Conservation (phyloP, 768 basidiomycete genomes). For the Boletellus ananiceps region DNA sequence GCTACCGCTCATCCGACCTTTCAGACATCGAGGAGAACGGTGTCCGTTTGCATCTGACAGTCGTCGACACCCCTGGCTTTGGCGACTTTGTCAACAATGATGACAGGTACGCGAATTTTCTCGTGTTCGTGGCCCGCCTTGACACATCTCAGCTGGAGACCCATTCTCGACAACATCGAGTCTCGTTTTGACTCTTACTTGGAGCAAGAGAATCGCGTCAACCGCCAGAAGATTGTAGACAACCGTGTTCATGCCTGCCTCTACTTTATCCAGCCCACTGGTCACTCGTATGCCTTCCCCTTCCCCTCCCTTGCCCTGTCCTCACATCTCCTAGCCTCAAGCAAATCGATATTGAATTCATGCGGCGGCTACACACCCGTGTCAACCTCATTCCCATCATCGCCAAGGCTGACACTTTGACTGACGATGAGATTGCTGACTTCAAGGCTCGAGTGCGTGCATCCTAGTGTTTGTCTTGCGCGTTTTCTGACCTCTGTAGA, state of each 20-base stretch:
- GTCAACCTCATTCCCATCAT: slow-evolving; percentile 99
- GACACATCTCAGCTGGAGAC: slow-evolving; percentile 76
- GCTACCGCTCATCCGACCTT: slow-evolving; percentile 17
- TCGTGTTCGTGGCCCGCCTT: slow-evolving; percentile 10
- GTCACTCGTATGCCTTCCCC: slow-evolving; percentile 73
- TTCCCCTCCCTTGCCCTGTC: no score
- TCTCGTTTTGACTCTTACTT: slow-evolving; percentile 96
- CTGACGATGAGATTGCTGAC: slow-evolving; percentile 87
- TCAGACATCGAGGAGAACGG: slow-evolving; percentile 98
- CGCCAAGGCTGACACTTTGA: slow-evolving; percentile 96
- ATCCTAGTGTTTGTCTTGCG: background rate
- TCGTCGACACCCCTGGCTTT: slow-evolving; percentile 98
- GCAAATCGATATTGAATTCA: slow-evolving; percentile 98
- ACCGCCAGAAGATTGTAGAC: slow-evolving; percentile 88
- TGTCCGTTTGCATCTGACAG: slow-evolving; percentile 93
- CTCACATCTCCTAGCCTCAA: slow-evolving; percentile 60
- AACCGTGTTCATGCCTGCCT: slow-evolving; percentile 98
- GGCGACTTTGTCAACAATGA: slow-evolving; percentile 99
- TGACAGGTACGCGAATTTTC: slow-evolving; percentile 62
- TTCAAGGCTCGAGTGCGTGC: slow-evolving; percentile 86
- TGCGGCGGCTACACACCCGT: slow-evolving; percentile 94
- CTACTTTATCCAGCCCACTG: slow-evolving; percentile 98
- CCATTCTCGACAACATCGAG: slow-evolving; percentile 97
- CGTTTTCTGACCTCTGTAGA: slow-evolving; percentile 40
- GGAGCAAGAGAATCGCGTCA: slow-evolving; percentile 98